Conservation (phyloP, 495 filamentous ascomycete species). For the Neurospora sp. region DNA sequence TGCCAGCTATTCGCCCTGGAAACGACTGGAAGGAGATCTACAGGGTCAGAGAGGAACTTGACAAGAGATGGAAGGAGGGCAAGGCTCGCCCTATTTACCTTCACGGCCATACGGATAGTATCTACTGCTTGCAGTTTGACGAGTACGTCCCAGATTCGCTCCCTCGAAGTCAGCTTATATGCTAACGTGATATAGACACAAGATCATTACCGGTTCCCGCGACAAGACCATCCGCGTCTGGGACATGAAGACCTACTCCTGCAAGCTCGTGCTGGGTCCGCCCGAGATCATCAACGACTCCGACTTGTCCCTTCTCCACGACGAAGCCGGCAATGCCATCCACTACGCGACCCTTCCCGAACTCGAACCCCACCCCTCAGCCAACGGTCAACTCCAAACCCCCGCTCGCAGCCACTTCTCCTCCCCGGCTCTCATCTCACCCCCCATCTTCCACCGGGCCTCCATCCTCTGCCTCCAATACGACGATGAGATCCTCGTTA, state of each 20-base stretch:
- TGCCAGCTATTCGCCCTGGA: slow-evolving; percentile 36
- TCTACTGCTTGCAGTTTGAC: slow-evolving; percentile 97
- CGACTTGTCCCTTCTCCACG: slow-evolving; percentile 28
- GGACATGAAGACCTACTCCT: slow-evolving; percentile 80
- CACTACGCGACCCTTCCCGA: slow-evolving; percentile 41
- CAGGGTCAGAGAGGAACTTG: slow-evolving; percentile 59
- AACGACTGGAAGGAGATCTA: slow-evolving; percentile 84
- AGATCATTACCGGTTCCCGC: slow-evolving; percentile 93
- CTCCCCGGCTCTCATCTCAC: slow-evolving; percentile 37
- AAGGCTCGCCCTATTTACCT: slow-evolving; percentile 75
- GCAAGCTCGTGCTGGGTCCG: slow-evolving; percentile 66
- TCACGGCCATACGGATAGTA: slow-evolving; percentile 85
- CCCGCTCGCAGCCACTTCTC: slow-evolving; percentile 29
- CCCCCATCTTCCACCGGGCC: slow-evolving; percentile 59
- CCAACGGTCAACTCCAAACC: slow-evolving; percentile 6
- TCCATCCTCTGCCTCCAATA: slow-evolving; percentile 93
- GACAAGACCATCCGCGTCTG: slow-evolving; percentile 92
- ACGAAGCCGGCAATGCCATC: slow-evolving; percentile 27
- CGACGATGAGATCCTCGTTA: slow-evolving; percentile 84
- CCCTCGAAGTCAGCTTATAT: not conserved
- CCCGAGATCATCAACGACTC: slow-evolving; percentile 41
- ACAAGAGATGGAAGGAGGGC: slow-evolving; percentile 68
- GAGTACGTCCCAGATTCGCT: slow-evolving; percentile 48
- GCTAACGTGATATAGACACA: slow-evolving; percentile 37
- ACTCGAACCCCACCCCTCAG: slow-evolving; percentile 9